Percentiles rank a stretch among this genome's conserved stretches.
Evolutionary conservation across 139 green algal genomes (phyloP).

Genomic region (Chlamydomonas schloesseri): DNA sequence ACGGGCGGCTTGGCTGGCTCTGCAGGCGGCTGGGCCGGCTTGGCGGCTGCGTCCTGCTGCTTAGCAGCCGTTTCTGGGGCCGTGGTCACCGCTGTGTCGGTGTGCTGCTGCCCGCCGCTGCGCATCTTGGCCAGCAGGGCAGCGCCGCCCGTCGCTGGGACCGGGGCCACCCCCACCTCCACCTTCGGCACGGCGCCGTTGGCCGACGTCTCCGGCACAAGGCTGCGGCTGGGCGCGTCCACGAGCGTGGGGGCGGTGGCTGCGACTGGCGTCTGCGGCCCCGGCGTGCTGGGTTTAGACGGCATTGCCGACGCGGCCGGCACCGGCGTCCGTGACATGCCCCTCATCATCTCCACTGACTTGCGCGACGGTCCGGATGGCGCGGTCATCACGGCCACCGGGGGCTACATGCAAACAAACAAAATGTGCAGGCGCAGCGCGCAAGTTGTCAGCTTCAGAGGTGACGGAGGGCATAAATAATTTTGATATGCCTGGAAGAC

Average conservation of each 20-base stretch:
- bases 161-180: background rate
- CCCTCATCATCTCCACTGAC: background rate
- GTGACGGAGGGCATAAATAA: too few species aligned
- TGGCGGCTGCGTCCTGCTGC: background rate
- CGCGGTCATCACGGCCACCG: too few species aligned
- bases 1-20: constrained; percentile 30
- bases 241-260: background rate
- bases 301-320: too few species aligned
- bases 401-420: too few species aligned
- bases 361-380: background rate
- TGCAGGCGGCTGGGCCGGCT: background rate
- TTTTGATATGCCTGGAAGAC: too few species aligned
- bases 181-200: background rate
- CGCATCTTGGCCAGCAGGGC: constrained; percentile 68
- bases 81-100: background rate
- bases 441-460: too few species aligned
- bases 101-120: constrained; percentile 42
- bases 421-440: too few species aligned
- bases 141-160: constrained; percentile 56
- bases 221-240: background rate
- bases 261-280: background rate
- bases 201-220: background rate
- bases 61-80: background rate
- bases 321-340: too few species aligned
- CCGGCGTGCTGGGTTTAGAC: too few species aligned